Percentiles rank a stretch among this genome's conserved stretches.
Evolutionary conservation across 768 basidiomycete genomes (phyloP).

Genomic region (Pisolithus marmoratus): DNA sequence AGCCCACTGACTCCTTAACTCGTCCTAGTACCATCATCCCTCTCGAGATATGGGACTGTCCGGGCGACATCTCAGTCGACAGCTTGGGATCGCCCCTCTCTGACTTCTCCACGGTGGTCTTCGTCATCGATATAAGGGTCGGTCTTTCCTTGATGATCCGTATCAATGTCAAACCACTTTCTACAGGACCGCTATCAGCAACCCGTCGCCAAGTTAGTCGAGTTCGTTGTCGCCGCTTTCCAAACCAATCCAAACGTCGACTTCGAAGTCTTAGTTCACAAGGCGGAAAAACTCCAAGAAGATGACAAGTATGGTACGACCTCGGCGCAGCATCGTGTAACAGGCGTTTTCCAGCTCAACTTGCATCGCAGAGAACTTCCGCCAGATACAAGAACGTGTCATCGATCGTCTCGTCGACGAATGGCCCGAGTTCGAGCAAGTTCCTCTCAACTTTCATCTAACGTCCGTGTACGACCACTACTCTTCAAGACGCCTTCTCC

Average conservation of each 20-base stretch:
- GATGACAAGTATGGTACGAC: conserved; percentile 82
- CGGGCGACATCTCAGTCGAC: conserved; percentile 76
- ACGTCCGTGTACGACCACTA: conserved; percentile 93
- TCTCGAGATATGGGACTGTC: conserved; percentile 94
- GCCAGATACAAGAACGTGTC: conserved; percentile 85
- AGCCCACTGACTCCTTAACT: not conserved
- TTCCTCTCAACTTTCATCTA: conserved; percentile 81
- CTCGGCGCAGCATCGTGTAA: not conserved
- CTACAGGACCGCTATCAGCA: conserved; percentile 76
- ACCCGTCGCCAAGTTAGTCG: conserved; percentile 75
- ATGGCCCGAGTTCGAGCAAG: conserved; percentile 68
- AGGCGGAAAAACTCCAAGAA: conserved; percentile 86
- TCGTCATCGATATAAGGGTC: conserved; percentile 93
- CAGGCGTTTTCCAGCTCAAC: not conserved
- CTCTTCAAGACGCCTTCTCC: conserved; percentile 89
- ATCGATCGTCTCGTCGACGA: conserved; percentile 77
- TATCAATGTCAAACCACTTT: conserved; percentile 1
- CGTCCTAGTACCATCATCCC: conserved; percentile 81
- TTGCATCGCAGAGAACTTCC: conserved; percentile 69
- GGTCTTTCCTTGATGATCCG: conserved; percentile 18
- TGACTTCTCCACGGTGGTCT: conserved; percentile 81
- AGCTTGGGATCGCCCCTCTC: conserved; percentile 71
- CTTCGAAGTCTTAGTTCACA: conserved; percentile 92
- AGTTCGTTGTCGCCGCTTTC: conserved; percentile 74
- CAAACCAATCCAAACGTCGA: conserved; percentile 69